Evolutionary conservation across 176 grass and related monocot species (phyloP).

Genomic region (Oryza meyeriana): DNA sequence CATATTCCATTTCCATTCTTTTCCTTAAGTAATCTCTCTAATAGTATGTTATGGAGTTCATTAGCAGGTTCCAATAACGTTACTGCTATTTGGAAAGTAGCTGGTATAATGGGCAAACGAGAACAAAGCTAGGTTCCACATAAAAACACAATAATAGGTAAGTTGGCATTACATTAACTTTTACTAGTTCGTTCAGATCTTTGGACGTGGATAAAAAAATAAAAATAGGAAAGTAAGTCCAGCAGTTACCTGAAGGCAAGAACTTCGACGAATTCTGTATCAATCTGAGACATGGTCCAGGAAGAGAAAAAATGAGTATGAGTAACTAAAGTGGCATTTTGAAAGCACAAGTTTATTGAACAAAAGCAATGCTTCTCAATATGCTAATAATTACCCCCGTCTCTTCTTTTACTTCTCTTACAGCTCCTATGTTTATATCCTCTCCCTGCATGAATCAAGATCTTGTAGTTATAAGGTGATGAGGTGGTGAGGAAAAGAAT

Average conservation of each 20-base stretch:
- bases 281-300: slow-evolving; percentile 59
- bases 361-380: not conserved
- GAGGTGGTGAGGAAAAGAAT: not conserved
- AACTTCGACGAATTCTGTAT: slow-evolving; percentile 90
- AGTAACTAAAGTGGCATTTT: slow-evolving; percentile 15
- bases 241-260: slow-evolving; percentile 79
- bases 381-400: slow-evolving; percentile 72
- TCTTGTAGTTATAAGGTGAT: slow-evolving; percentile 13
- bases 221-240: not conserved
- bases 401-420: slow-evolving; percentile 99
- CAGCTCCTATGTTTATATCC: slow-evolving; percentile 70
- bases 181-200: not conserved
- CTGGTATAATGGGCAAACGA: not conserved
- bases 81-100: not conserved
- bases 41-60: not conserved
- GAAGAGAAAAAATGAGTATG: slow-evolving; percentile 18
- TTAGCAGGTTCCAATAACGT: not conserved
- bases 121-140: slow-evolving; percentile 20
- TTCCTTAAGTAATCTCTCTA: not conserved
- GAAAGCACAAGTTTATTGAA: not conserved
- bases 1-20: not conserved
- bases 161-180: not conserved
- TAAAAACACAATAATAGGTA: not conserved
- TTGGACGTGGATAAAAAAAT: not conserved
- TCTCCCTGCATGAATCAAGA: slow-evolving; percentile 60